Percentiles rank a stretch among this genome's conserved stretches.
phyloP scores from a whole-genome alignment of 768 basidiomycete species.

The Krasilnikovozyma curviuscula region DNA sequence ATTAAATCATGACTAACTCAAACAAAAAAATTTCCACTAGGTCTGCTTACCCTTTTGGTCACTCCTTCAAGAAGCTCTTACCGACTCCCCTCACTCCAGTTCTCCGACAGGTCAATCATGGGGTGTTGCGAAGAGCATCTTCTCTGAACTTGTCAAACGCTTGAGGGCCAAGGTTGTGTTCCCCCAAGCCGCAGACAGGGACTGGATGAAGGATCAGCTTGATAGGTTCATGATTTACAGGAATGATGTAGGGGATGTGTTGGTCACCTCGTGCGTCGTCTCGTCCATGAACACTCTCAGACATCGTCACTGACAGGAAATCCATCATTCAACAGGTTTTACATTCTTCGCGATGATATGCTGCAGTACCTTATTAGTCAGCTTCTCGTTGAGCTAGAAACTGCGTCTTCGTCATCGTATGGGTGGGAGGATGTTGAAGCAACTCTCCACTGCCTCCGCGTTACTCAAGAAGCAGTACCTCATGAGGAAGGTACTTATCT shows the following conservation, averaged over 20 bases:
- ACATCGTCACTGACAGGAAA: neutral
- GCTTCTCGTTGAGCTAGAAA: conserved; percentile 36
- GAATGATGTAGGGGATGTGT: conserved; percentile 65
- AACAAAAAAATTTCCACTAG: neutral
- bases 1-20: neutral
- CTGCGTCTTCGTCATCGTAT: conserved; percentile 23
- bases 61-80: conserved; percentile 58
- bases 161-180: conserved; percentile 56
- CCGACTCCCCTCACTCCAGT: conserved; percentile 19
- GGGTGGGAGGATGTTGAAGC: conserved; percentile 88
- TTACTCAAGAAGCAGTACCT: conserved; percentile 69
- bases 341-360: conserved; percentile 69
- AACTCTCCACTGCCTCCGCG: conserved; percentile 64
- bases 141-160: conserved; percentile 53
- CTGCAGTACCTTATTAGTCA: conserved; percentile 49
- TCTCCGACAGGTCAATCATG: conserved; percentile 6
- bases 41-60: conserved; percentile 49
- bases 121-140: conserved; percentile 46
- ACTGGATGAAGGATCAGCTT: conserved; percentile 39
- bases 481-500: conserved; percentile 32
- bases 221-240: conserved; percentile 21
- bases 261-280: conserved; percentile 52
- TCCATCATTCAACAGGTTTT: conserved; percentile 33
- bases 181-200: conserved; percentile 32
- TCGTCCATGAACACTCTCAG: neutral